A percentile compares a stretch with the other conserved stretches of the same genome.
Evolutionary conservation across 1,284 basidiomycete species (phyloP).

Genomic region (Mycosarcoma maydis): DNA sequence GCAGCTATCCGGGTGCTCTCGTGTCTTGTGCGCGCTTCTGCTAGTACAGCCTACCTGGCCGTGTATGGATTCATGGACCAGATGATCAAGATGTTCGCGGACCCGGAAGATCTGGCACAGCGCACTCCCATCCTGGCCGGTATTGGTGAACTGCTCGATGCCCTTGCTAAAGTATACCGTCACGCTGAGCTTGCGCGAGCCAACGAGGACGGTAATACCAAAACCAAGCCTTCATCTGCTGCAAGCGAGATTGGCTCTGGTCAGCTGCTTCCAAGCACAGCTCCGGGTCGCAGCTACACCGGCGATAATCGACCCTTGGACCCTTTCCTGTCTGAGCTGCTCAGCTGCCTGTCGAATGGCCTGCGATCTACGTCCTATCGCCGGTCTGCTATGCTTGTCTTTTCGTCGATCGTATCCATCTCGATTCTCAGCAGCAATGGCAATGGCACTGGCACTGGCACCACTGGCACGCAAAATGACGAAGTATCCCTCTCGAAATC

Average conservation of each 20-base stretch:
- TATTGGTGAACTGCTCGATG: constrained; percentile 53
- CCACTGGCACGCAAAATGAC: neutral
- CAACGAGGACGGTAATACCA: constrained; percentile 4
- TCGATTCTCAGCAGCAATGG: constrained; percentile 35
- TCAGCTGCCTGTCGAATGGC: constrained; percentile 55
- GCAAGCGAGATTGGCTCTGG: constrained; percentile 23
- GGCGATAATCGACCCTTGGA: constrained; percentile 55
- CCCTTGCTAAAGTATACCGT: constrained; percentile 49
- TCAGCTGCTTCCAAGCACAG: constrained; percentile 20
- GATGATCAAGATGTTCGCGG: constrained; percentile 74
- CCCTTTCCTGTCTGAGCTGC: constrained; percentile 47
- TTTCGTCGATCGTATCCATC: constrained; percentile 49
- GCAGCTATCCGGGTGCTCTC: constrained; percentile 49
- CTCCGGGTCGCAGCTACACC: constrained; percentile 39
- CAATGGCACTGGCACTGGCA: neutral
- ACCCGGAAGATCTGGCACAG: constrained; percentile 79
- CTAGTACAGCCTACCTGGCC: constrained; percentile 44
- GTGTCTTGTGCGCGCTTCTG: constrained; percentile 46
- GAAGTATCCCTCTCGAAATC: neutral
- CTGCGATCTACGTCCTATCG: constrained; percentile 44
- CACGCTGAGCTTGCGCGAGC: constrained; percentile 18
- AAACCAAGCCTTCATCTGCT: neutral
- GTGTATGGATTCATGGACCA: constrained; percentile 52
- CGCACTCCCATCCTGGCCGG: constrained; percentile 75
- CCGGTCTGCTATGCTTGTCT: constrained; percentile 52